Evolutionary conservation across 2,329 filamentous ascomycete genomes (phyloP).

Genomic region (Teratosphaeria pseudoeucalypti): DNA sequence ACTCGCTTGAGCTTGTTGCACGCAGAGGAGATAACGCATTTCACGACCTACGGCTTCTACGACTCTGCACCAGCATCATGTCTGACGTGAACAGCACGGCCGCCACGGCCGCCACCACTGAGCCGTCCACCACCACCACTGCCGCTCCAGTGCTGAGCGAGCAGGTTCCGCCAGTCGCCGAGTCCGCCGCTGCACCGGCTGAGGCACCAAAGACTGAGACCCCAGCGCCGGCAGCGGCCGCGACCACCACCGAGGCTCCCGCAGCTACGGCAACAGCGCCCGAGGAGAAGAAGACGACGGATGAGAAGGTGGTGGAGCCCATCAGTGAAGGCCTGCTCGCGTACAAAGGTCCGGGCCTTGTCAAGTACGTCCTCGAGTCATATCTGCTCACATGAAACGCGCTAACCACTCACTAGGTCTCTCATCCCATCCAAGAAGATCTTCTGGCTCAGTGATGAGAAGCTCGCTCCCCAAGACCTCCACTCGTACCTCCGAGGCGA

Average conservation of each 20-base stretch:
- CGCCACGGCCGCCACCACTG: not conserved
- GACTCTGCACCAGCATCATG: constrained; percentile 1
- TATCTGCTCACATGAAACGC: not conserved
- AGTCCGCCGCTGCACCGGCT: not conserved
- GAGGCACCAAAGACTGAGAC: not conserved
- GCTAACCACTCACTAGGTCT: constrained; percentile 47
- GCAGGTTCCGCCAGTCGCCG: not conserved
- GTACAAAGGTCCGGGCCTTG: constrained; percentile 72
- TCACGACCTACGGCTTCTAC: not conserved
- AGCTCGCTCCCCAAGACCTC: constrained; percentile 65
- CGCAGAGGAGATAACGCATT: not conserved
- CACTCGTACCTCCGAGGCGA: constrained; percentile 72
- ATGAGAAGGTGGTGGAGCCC: constrained; percentile 47
- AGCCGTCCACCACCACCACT: constrained; percentile 2
- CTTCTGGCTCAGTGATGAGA: constrained; percentile 58
- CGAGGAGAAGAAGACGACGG: constrained; percentile 22
- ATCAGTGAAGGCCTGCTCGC: constrained; percentile 75
- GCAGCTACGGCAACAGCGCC: constrained; percentile 7
- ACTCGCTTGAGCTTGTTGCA: not conserved
- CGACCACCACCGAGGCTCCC: constrained; percentile 29
- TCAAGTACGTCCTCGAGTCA: constrained; percentile 59
- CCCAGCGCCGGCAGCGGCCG: not conserved
- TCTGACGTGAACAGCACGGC: constrained; percentile 2
- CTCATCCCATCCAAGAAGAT: constrained; percentile 86
- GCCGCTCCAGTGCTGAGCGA: not conserved